Conservation (phyloP, 306 rosid genomes). For the barrel medic (Medicago truncatula) region DNA sequence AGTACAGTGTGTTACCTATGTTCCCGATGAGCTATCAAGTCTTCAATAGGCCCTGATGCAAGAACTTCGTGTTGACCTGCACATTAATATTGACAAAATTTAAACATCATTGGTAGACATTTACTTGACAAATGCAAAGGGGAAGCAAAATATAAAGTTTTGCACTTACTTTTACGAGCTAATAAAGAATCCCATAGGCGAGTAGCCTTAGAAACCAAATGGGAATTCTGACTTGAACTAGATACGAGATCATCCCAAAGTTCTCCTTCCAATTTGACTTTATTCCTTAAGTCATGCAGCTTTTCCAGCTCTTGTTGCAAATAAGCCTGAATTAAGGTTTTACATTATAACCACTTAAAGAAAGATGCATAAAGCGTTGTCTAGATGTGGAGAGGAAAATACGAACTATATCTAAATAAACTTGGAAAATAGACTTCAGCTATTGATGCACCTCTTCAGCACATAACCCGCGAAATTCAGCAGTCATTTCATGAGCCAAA, state of each 20-base stretch:
- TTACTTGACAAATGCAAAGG: constrained; percentile 28
- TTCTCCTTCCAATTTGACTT: constrained; percentile 98
- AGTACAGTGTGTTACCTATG: constrained; percentile 70
- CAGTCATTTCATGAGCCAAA: constrained; percentile 99
- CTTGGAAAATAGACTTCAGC: constrained; percentile 29
- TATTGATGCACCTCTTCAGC: constrained; percentile 88
- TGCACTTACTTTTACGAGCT: constrained; percentile 89
- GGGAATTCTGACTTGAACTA: constrained; percentile 97
- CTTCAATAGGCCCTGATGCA: constrained; percentile 99
- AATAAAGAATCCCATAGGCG: constrained; percentile 97
- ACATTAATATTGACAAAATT: constrained; percentile 35
- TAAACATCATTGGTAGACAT: constrained; percentile 16
- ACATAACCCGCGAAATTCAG: constrained; percentile 96
- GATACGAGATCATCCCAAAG: constrained; percentile 99
- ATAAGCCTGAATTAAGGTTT: constrained; percentile 76
- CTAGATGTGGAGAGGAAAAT: constrained; percentile 16
- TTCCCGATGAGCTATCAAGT: constrained; percentile 95
- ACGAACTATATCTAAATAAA: constrained; percentile 24
- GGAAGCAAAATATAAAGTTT: not conserved
- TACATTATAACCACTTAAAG: constrained; percentile 36
- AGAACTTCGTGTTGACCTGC: constrained; percentile 98
- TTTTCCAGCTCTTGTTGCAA: constrained; percentile 99
- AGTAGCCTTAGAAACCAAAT: constrained; percentile 96
- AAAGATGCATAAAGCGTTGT: constrained; percentile 19
- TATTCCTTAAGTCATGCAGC: constrained; percentile 90